Percentiles rank a stretch among this genome's conserved stretches.
Evolutionary conservation across 169 alveolate genomes (phyloP).

Genomic region (Plasmodium knowlesi): DNA sequence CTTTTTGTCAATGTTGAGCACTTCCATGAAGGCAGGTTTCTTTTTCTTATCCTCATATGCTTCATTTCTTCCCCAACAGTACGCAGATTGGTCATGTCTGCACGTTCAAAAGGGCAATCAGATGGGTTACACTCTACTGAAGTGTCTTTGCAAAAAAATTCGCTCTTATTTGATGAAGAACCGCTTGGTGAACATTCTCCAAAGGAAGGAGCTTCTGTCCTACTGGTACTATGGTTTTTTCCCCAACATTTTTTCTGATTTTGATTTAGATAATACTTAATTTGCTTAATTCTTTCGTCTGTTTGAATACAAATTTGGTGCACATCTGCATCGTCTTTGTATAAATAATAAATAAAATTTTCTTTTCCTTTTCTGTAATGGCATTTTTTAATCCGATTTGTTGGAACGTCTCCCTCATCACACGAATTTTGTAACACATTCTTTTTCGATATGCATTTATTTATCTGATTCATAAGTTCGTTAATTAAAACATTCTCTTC

Average conservation of each 20-base stretch:
- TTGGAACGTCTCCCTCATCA: neutral
- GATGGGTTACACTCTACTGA: neutral
- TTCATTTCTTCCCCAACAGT: neutral
- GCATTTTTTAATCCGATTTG: neutral
- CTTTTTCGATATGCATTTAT: neutral
- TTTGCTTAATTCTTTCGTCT: conserved; percentile 14
- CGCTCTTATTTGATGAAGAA: neutral
- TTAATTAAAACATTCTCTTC: neutral
- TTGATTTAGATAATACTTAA: conserved; percentile 18
- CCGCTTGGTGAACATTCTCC: neutral
- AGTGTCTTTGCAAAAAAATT: neutral
- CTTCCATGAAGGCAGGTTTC: neutral
- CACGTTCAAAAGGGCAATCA: neutral
- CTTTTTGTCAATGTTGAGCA: neutral
- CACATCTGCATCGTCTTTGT: conserved; percentile 6
- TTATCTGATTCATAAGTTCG: conserved; percentile 13
- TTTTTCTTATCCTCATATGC: neutral
- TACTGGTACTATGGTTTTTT: neutral
- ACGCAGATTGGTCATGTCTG: neutral
- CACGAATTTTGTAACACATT: neutral
- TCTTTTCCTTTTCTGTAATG: neutral
- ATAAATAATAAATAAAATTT: conserved; percentile 1
- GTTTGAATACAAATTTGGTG: conserved; percentile 20
- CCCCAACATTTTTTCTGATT: neutral
- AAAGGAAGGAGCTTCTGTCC: neutral